phyloP scores from a whole-genome alignment of 1,284 basidiomycete genomes.

The Apiotrichum sp. region DNA sequence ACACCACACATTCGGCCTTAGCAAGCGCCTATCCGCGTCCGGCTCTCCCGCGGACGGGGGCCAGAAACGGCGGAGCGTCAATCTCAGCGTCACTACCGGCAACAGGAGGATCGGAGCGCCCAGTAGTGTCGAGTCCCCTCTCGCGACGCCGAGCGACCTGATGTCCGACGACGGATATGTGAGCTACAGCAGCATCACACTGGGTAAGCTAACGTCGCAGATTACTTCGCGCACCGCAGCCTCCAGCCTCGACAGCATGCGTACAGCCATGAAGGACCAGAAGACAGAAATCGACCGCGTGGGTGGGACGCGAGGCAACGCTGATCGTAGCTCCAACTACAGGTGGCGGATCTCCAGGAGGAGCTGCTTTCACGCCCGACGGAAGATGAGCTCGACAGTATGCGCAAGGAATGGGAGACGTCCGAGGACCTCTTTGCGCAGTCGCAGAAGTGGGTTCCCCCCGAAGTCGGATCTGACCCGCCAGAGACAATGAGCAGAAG shows the following conservation, averaged over 20 bases:
- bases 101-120: not conserved
- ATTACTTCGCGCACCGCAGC: not conserved
- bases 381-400: slow-evolving; percentile 12
- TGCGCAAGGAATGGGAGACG: slow-evolving; percentile 23
- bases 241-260: not conserved
- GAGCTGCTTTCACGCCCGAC: slow-evolving; percentile 10
- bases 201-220: not conserved
- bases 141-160: not conserved
- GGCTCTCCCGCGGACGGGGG: not conserved
- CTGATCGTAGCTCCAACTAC: slow-evolving; percentile 3
- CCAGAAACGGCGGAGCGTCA: not conserved
- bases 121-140: not conserved
- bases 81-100: not conserved
- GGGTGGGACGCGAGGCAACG: not conserved
- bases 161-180: not conserved
- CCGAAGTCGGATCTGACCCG: not conserved
- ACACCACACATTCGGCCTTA: not conserved
- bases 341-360: slow-evolving; percentile 7
- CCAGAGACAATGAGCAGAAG: slow-evolving; percentile 36
- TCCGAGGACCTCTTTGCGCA: slow-evolving; percentile 26
- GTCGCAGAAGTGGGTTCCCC: slow-evolving; percentile 26
- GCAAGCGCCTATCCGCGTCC: not conserved
- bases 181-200: not conserved
- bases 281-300: not conserved
- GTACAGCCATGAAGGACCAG: not conserved